A percentile compares a stretch with the other conserved stretches of the same genome.
phyloP scores from a whole-genome alignment of 805 yeast genomes.

The Scheffersomyces spartinae region DNA sequence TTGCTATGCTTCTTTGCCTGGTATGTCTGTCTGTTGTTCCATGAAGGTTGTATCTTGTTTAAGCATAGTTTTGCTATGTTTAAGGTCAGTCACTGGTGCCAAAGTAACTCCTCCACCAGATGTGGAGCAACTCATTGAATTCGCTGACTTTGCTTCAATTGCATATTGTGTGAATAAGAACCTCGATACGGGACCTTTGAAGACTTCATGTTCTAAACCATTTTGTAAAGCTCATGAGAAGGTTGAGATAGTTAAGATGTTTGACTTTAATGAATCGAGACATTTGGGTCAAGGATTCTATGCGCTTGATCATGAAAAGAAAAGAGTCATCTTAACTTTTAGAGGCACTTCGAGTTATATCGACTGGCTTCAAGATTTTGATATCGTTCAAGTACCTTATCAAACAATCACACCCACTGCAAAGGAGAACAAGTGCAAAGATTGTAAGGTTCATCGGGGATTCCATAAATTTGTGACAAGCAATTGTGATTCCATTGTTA shows the following conservation, averaged over 20 bases:
- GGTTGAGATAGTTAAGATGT: conserved; percentile 27
- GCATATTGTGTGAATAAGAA: conserved; percentile 27
- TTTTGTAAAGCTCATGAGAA: too few species aligned
- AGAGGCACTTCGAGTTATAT: conserved; percentile 52
- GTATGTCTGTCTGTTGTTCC: conserved; percentile 1
- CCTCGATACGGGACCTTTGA: conserved; percentile 14
- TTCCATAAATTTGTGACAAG: conserved; percentile 36
- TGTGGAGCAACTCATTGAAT: conserved; percentile 20
- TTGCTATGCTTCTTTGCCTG: too few species aligned
- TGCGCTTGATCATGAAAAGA: conserved; percentile 33
- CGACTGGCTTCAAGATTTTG: conserved; percentile 56
- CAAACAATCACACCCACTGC: conserved; percentile 26
- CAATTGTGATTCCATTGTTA: conserved; percentile 26
- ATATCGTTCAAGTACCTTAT: conserved; percentile 34
- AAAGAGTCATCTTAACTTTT: conserved; percentile 38
- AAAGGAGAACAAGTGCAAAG: conserved; percentile 21
- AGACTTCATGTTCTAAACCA: too few species aligned
- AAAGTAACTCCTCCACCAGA: too few species aligned
- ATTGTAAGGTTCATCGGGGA: conserved; percentile 56
- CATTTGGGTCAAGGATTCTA: conserved; percentile 45
- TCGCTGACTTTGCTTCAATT: conserved; percentile 22
- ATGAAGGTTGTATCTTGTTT: too few species aligned
- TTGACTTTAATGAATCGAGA: conserved; percentile 30
- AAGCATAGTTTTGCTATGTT: too few species aligned
- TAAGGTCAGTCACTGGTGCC: too few species aligned